These are phyloP conservation scores for Russula virescens DNA, from an alignment of 768 basidiomycete genomes.

Conservation along the genomic window DNA sequence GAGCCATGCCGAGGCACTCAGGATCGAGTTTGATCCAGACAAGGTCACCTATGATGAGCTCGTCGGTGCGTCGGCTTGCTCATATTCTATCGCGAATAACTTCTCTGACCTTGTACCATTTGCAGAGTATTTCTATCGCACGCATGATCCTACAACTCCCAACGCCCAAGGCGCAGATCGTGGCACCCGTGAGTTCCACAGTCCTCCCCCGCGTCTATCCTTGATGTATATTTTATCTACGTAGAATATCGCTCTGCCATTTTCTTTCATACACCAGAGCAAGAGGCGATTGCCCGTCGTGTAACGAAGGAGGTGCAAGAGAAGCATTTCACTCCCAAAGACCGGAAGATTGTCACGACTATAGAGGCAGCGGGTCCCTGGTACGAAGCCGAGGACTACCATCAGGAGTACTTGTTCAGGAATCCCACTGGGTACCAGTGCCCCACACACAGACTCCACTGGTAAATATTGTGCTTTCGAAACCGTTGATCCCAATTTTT, in stretches of 20 bases:
- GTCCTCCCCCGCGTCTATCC: neutral
- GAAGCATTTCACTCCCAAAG: constrained; percentile 69
- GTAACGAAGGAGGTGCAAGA: constrained; percentile 81
- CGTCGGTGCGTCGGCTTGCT: constrained; percentile 54
- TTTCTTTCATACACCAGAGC: constrained; percentile 72
- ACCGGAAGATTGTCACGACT: constrained; percentile 70
- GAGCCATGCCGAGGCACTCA: constrained; percentile 83
- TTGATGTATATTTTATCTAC: neutral
- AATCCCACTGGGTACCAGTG: constrained; percentile 91
- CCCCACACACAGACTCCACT: constrained; percentile 79
- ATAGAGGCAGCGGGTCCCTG: constrained; percentile 66
- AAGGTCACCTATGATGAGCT: constrained; percentile 79
- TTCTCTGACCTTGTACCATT: neutral
- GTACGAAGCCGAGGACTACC: constrained; percentile 81
- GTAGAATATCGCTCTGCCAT: constrained; percentile 92
- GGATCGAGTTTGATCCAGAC: constrained; percentile 78
- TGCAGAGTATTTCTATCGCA: constrained; percentile 89
- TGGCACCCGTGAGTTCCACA: constrained; percentile 63
- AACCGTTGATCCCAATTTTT: neutral
- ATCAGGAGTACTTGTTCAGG: constrained; percentile 77
- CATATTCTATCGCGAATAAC: neutral
- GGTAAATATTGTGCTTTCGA: constrained; percentile 41
- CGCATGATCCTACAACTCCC: constrained; percentile 84
- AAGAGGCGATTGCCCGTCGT: constrained; percentile 61
- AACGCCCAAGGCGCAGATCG: constrained; percentile 73